Conservation (phyloP, 768 basidiomycete genomes). For the Kwoniella heveanensis region DNA sequence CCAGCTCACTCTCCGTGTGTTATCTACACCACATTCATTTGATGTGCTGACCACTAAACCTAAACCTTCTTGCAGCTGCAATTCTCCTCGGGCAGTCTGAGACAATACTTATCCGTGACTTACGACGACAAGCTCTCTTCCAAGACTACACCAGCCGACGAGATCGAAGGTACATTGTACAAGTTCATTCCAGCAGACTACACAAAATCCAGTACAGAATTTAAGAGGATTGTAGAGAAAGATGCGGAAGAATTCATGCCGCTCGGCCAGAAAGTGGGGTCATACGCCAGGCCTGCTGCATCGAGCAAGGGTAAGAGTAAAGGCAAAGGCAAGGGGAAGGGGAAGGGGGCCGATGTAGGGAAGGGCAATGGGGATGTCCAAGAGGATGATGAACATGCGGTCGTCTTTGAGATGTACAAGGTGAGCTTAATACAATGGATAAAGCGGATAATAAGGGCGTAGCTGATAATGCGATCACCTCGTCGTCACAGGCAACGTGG, state of each 20-base stretch:
- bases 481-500: conserved; percentile 69
- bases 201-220: conserved; percentile 67
- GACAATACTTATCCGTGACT: conserved; percentile 70
- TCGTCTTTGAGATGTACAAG: conserved; percentile 89
- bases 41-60: too few species aligned
- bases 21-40: too few species aligned
- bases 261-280: conserved; percentile 70
- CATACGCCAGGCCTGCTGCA: conserved; percentile 64
- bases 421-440: too few species aligned
- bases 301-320: conserved; percentile 58
- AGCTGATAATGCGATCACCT: too few species aligned
- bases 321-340: conserved; percentile 62
- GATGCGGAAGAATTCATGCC: conserved; percentile 81
- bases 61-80: conserved; percentile 62
- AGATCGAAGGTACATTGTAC: conserved; percentile 75
- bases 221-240: conserved; percentile 69
- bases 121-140: conserved; percentile 68
- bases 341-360: background rate
- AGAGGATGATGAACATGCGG: conserved; percentile 63
- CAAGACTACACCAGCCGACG: conserved; percentile 69
- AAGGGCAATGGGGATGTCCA: conserved; percentile 49
- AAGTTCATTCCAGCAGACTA: conserved; percentile 79
- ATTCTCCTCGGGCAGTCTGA: conserved; percentile 84
- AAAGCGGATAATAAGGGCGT: too few species aligned
- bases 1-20: background rate